These are phyloP conservation scores for Chrysophaeum taylorii DNA, from an alignment of 352 stramenopile species.

Conservation along the genomic window DNA sequence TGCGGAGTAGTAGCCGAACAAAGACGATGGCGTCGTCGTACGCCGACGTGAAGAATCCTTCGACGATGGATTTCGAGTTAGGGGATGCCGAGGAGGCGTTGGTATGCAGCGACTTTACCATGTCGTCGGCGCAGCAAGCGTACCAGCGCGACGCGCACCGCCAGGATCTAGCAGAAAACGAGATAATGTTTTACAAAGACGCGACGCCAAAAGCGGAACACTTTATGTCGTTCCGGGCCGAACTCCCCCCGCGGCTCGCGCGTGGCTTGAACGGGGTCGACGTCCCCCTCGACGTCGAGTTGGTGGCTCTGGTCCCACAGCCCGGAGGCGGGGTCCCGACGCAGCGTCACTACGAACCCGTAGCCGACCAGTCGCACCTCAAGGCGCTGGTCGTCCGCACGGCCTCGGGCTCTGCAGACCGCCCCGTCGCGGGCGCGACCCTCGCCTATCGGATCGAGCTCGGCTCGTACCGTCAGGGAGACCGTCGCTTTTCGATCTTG, in stretches of 20 bases:
- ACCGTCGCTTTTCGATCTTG: background rate
- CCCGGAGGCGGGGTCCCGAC: too few species aligned
- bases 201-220: background rate
- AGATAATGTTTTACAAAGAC: background rate
- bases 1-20: too few species aligned
- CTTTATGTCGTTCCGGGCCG: background rate
- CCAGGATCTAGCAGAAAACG: background rate
- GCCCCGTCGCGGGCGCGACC: background rate
- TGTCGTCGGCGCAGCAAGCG: background rate
- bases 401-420: background rate
- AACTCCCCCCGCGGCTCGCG: background rate
- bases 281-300: background rate
- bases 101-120: background rate
- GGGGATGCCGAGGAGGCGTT: too few species aligned
- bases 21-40: too few species aligned
- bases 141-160: background rate
- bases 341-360: background rate
- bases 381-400: too few species aligned
- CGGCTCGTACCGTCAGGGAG: conserved; percentile 1
- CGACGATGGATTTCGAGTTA: too few species aligned
- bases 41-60: too few species aligned
- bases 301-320: background rate
- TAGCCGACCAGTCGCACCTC: background rate
- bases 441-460: background rate
- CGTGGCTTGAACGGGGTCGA: too few species aligned